Base-by-base conservation (phyloP, 2,329 filamentous ascomycete genomes). In the Thermomyces lanuginosus region DNA sequence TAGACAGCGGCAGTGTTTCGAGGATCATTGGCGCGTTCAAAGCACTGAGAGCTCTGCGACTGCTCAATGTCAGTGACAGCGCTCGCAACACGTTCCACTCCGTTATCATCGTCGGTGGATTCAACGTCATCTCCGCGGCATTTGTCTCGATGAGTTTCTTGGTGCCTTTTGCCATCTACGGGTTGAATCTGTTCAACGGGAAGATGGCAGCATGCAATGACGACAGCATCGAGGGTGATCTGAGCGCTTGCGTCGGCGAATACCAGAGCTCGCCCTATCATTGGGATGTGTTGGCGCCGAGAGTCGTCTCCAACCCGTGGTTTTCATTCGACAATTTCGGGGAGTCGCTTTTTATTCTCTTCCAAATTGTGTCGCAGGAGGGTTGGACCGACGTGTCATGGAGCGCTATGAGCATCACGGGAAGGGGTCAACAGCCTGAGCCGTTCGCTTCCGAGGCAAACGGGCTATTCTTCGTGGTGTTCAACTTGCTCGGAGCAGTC, bases 311-410 rank as follows among this genome's bases (percentile, higher is more conserved):
- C 1, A 95, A 98, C 42, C 72, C 76, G 0, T 92, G 72, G 46
- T 95, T 77, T 55, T 77, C 77, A 49, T 98, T 98, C 46, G 89
- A 98, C 51, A 78, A 91, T 46, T 98, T 98, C 43, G 80, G 77
- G n/a, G 70, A 80, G 28, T 78, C 86, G 0, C 64, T 98, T 17
- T 95, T 95, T 58, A 91, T 92, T 35, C 77, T 98, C 33, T 98
- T 93, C 58, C 84, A 95, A 51, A 93, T 98, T 53, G 86, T 95
- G 21, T 95, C 86, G 27, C 89, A 98, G 52, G 91, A 98, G 62
- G 89, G 89, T 17, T 98, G 91, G 89, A 74, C 75, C 7, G 83
- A 92, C 48, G 82, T 92, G n/a, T 80, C 89, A 47, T 84, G 79
- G 59, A 68, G 70, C 17, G 76, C 75, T 1, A 79, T 92, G 58